Evolutionary conservation across 148 eudicot species (phyloP).

Genomic region (Cornus florida): DNA sequence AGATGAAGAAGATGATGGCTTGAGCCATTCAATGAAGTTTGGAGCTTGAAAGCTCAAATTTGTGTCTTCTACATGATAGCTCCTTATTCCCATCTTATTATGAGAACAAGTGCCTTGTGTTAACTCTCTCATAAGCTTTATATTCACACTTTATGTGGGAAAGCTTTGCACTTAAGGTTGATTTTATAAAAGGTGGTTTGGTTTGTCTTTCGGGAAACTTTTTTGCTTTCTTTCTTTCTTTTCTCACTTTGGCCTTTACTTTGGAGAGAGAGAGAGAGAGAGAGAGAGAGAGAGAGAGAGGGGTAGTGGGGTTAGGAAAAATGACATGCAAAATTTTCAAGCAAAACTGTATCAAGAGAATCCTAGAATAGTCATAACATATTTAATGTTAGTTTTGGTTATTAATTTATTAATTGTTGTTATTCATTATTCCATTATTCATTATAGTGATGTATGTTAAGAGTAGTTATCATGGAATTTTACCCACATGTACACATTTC

Average conservation of each 20-base stretch:
- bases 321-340: constrained; percentile 36
- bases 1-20: constrained; percentile 30
- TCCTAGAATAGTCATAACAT: constrained; percentile 32
- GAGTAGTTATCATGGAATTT: constrained; percentile 30
- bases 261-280: constrained; percentile 4
- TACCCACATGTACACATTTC: background rate
- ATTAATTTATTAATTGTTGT: background rate
- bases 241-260: constrained; percentile 5
- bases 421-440: background rate
- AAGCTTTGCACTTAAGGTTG: constrained; percentile 27
- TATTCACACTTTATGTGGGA: constrained; percentile 36
- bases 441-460: background rate
- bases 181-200: constrained; percentile 29
- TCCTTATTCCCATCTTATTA: constrained; percentile 22
- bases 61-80: constrained; percentile 32
- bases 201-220: constrained; percentile 26
- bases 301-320: constrained; percentile 50
- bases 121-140: constrained; percentile 18
- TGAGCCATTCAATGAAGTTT: constrained; percentile 56
- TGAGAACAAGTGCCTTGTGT: background rate
- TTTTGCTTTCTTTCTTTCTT: constrained; percentile 12
- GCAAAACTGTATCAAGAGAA: constrained; percentile 36
- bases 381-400: background rate
- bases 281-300: constrained; percentile 15
- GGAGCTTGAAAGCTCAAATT: constrained; percentile 44